A percentile compares a stretch with the other conserved stretches of the same genome.
Conservation (phyloP, 805 yeast genomes). For the Cyberlindnera bimundalis region DNA sequence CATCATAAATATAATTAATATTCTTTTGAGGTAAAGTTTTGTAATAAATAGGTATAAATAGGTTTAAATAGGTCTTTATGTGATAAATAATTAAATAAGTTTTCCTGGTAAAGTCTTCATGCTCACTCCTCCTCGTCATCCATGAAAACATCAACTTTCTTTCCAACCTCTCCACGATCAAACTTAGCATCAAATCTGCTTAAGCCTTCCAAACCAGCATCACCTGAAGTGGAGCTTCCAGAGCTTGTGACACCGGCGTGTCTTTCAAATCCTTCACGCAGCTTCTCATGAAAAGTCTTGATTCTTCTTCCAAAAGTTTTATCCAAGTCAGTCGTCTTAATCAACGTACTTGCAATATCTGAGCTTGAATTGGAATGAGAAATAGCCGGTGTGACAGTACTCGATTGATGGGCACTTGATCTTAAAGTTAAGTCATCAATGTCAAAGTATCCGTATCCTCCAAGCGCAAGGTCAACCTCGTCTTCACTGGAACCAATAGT, state of each 20-base stretch:
- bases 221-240: conserved; percentile 6
- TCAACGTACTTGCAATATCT: conserved; percentile 4
- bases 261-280: conserved; percentile 24
- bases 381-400: conserved; percentile 19
- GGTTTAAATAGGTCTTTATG: not conserved
- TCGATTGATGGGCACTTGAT: conserved; percentile 47
- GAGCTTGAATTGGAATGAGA: conserved; percentile 14
- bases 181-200: conserved; percentile 36
- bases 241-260: conserved; percentile 7
- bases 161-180: conserved; percentile 39
- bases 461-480: conserved; percentile 39
- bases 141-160: conserved; percentile 28
- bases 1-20: too few relatives aligned
- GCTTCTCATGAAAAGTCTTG: conserved; percentile 17
- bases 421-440: conserved; percentile 62
- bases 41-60: too few relatives aligned
- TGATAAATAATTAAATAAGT: conserved; percentile 1
- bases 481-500: conserved; percentile 26
- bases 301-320: conserved; percentile 22
- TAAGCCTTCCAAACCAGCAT: conserved; percentile 7
- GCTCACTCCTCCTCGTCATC: conserved; percentile 15
- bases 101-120: not conserved
- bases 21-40: too few relatives aligned
- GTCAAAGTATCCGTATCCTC: conserved; percentile 80
- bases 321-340: conserved; percentile 13